Conservation (phyloP, 352 stramenopile species). For the Phytophthora citricola region DNA sequence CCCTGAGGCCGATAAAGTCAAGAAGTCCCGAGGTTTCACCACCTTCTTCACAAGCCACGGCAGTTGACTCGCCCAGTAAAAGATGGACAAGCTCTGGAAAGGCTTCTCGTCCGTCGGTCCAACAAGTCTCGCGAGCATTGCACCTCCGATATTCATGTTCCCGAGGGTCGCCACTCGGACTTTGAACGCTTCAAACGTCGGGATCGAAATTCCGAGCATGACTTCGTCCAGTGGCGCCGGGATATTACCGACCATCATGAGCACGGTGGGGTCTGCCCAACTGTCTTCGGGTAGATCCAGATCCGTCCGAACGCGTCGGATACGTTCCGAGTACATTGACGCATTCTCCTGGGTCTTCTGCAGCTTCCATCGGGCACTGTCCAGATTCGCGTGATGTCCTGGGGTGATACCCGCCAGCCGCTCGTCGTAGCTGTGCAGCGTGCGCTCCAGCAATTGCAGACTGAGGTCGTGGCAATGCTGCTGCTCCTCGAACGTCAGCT, state of each 20-base stretch:
- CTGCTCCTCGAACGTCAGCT: constrained; percentile 40
- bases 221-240: constrained; percentile 57
- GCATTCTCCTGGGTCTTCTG: constrained; percentile 41
- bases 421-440: constrained; percentile 47
- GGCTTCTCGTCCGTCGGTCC: constrained; percentile 44
- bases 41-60: constrained; percentile 51
- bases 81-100: constrained; percentile 56
- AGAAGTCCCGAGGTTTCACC: constrained; percentile 49
- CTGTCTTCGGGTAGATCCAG: constrained; percentile 38
- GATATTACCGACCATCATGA: constrained; percentile 56
- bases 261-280: constrained; percentile 36
- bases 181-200: constrained; percentile 51
- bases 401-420: constrained; percentile 28
- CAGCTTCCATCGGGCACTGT: constrained; percentile 47
- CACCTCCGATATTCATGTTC: constrained; percentile 38
- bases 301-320: constrained; percentile 32
- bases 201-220: constrained; percentile 59
- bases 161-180: constrained; percentile 37
- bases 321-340: constrained; percentile 43
- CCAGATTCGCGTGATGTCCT: constrained; percentile 32
- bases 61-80: constrained; percentile 48
- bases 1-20: constrained; percentile 51
- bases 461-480: constrained; percentile 42
- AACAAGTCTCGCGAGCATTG: constrained; percentile 63
- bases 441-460: constrained; percentile 44